phyloP scores from a whole-genome alignment of 2,329 filamentous ascomycete species.

The Mariannaea sp. region DNA sequence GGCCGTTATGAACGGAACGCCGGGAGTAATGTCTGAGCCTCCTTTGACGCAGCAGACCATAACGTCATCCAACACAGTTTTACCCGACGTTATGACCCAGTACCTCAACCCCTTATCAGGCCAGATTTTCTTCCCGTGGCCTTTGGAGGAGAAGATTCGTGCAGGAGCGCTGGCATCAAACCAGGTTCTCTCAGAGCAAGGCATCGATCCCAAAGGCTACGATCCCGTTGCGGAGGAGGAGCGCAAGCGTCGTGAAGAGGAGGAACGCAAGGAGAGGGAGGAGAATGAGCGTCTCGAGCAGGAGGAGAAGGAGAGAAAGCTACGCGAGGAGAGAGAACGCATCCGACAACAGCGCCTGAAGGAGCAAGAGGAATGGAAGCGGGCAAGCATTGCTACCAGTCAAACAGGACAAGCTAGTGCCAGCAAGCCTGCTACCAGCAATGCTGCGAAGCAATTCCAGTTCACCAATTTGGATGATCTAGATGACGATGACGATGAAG shows the following conservation, averaged over 20 bases:
- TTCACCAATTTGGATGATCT: slow-evolving; percentile 60
- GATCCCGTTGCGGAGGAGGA: slow-evolving; percentile 62
- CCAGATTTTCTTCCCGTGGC: slow-evolving; percentile 77
- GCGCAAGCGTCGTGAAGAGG: slow-evolving; percentile 55
- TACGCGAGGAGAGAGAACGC: slow-evolving; percentile 47
- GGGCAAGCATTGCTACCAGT: slow-evolving; percentile 43
- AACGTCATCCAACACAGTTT: slow-evolving; percentile 44
- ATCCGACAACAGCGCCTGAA: slow-evolving; percentile 47
- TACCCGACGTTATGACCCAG: slow-evolving; percentile 55
- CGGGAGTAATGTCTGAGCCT: slow-evolving; percentile 37
- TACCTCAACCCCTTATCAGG: slow-evolving; percentile 61
- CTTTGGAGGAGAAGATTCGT: slow-evolving; percentile 70
- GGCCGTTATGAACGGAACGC: slow-evolving; percentile 41
- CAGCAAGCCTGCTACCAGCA: slow-evolving; percentile 36
- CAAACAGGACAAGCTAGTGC: slow-evolving; percentile 34
- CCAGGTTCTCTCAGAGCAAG: slow-evolving; percentile 65
- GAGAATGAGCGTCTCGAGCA: slow-evolving; percentile 53
- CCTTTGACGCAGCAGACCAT: slow-evolving; percentile 42
- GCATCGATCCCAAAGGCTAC: slow-evolving; percentile 64
- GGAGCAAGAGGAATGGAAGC: slow-evolving; percentile 49
- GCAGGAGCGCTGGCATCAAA: slow-evolving; percentile 68
- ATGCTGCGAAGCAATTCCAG: slow-evolving; percentile 59
- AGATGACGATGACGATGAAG: slow-evolving; percentile 53
- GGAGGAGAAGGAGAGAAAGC: slow-evolving; percentile 51
- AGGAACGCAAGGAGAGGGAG: slow-evolving; percentile 52